Evolutionary conservation across 495 filamentous ascomycete species (phyloP), one percentile per base, ranked within the genome.

Genomic region (Penicillium lagena): DNA sequence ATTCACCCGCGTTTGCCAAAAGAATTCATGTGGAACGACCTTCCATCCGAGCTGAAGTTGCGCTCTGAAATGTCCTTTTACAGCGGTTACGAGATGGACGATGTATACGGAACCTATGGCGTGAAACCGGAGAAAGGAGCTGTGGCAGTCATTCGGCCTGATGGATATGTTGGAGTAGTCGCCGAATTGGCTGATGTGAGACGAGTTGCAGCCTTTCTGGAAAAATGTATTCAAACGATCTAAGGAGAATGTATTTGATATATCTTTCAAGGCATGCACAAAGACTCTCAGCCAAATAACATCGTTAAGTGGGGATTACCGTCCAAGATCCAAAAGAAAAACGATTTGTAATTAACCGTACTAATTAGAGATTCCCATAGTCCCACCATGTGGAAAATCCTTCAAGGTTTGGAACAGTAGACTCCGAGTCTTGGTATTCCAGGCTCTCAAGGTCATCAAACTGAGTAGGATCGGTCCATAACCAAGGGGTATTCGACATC

Each of bases 71-170:
- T 75, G 50, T 56, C 60, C 0, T 83, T 83, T 9, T 84, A 80
- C 66, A 81, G 83, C 47, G 86, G 85, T 42, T 69, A 74, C 31
- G 81, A 80, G 52, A 70, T 86, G 10, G 86, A 78, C 58, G 81
- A 80, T 43, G 82, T 82, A 1, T 87, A 88, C 55, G 64, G 67
- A 14, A 74, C 68, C 3, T 85, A 79, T 41, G 86, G 81, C 0
- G 74, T 89, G 9, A 70, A 85, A 55, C 56, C 52, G 22, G 67
- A 75, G 35, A 61, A 58, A 13, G 85, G 86, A 0, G 81, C 78
- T 40, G 54, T 85, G 7, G 81, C 85, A 7, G 68, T 83, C 22
- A 45, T 75, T 1, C 56, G 83, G 15, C 85, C 85, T 0, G 85
- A 88, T 69, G 77, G 81, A 46, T 82, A 87, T 63, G 71, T 87